Evolutionary conservation across 176 grass and related monocot genomes (phyloP).

Genomic region (Aegilops sharonensis): DNA sequence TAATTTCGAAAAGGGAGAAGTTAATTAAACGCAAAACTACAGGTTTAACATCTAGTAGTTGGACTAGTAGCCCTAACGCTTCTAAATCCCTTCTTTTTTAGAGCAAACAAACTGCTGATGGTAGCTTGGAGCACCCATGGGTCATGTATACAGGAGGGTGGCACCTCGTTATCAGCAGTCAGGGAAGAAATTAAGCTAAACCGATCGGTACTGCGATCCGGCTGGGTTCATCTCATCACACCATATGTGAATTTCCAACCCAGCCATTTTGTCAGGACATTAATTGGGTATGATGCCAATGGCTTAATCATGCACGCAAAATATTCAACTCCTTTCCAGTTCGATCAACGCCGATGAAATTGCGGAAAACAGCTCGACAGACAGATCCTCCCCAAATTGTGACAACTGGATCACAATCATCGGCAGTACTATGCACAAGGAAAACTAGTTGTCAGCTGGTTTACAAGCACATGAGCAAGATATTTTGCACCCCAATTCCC

Average conservation of each 20-base stretch:
- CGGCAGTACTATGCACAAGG: not conserved
- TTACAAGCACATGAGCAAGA: not conserved
- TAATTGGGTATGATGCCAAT: not conserved
- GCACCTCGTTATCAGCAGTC: constrained; percentile 19
- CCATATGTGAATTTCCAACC: not conserved
- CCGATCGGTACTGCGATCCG: not conserved
- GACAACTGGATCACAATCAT: constrained; percentile 19
- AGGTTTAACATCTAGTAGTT: constrained; percentile 20
- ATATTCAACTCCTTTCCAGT: constrained; percentile 10
- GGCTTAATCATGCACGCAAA: not conserved
- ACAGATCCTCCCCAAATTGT: constrained; percentile 17
- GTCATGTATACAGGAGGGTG: not conserved
- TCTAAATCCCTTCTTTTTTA: not conserved
- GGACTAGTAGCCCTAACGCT: not conserved
- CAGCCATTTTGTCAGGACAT: not conserved
- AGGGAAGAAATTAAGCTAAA: not conserved
- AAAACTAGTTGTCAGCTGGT: not conserved
- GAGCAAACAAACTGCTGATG: not conserved
- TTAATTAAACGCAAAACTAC: not conserved
- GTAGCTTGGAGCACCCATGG: constrained; percentile 11
- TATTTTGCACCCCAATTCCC: not conserved
- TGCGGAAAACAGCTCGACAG: not conserved
- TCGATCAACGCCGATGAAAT: constrained; percentile 3
- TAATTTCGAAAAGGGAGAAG: not conserved
- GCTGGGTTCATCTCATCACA: not conserved